Percentiles rank a stretch among this genome's conserved stretches.
Evolutionary conservation across 2,329 filamentous ascomycete species (phyloP).

Genomic region (Aspergillus japonicus): DNA sequence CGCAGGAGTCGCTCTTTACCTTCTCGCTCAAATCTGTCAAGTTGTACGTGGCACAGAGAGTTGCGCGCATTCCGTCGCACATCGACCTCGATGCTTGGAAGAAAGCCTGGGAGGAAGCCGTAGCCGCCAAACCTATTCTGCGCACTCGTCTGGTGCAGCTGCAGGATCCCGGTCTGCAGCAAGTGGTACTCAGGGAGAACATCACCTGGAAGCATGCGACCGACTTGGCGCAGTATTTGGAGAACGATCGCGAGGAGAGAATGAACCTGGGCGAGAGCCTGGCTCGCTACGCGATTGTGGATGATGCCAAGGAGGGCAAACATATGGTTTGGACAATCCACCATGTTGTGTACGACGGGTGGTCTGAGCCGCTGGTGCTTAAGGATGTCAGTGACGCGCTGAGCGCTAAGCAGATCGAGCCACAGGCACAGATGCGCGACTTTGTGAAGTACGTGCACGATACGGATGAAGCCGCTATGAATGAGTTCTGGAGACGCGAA

Average conservation of each 20-base stretch:
- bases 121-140: slow-evolving; percentile 44
- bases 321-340: slow-evolving; percentile 53
- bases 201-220: slow-evolving; percentile 32
- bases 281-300: slow-evolving; percentile 37
- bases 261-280: slow-evolving; percentile 39
- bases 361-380: slow-evolving; percentile 41
- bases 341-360: slow-evolving; percentile 54
- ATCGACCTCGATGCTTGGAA: slow-evolving; percentile 41
- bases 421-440: slow-evolving; percentile 41
- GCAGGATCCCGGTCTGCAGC: slow-evolving; percentile 34
- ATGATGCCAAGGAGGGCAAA: slow-evolving; percentile 21
- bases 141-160: slow-evolving; percentile 47
- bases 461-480: slow-evolving; percentile 40
- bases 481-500: slow-evolving; percentile 50
- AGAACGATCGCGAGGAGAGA: slow-evolving; percentile 25
- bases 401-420: slow-evolving; percentile 18
- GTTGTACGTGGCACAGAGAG: slow-evolving; percentile 48
- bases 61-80: slow-evolving; percentile 37
- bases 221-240: slow-evolving; percentile 27
- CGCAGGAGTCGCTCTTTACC: slow-evolving; percentile 46
- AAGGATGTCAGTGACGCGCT: slow-evolving; percentile 33
- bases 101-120: slow-evolving; percentile 45
- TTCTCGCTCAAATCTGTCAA: slow-evolving; percentile 46
- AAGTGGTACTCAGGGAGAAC: slow-evolving; percentile 36
- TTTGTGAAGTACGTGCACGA: slow-evolving; percentile 51